Base-by-base conservation (phyloP, 805 yeast species). In the Hanseniaspora jakobsenii region DNA sequence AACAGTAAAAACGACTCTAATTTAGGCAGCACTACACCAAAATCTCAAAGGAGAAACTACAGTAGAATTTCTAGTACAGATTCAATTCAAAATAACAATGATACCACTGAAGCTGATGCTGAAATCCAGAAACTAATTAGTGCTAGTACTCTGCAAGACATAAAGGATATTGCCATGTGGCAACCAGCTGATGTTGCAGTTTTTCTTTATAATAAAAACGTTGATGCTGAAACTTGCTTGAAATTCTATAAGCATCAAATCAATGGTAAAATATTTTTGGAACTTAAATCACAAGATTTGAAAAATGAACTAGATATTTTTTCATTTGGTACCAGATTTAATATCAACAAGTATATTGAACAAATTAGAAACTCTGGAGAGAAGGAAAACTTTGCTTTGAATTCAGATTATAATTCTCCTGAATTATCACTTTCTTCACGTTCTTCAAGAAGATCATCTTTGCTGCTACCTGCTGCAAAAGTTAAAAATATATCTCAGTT, bases 291-390 rank as follows among this genome's bases (percentile, higher is more conserved):
- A 49, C 72, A 84, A 1, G 82, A 82, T 55, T 69, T 91, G 55
- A 91, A 89, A 59, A 34, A 38, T 17, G 99, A 91, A 61, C 66
- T 91, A 47, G 98, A 87, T 47, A 89, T 91, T 42, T 70, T 75
- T 38, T 82, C 94, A 3, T 91, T 91, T 65, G 99, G 99, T 22
- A 87, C 95, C 0, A 72, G 99, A 51, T 91, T 86, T 62, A 95
- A 87, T 59, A 75, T 91, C 37, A 78, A 76, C 61, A 86, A 85
- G 57, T 94, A 84, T 58, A 89, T 91, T 53, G 94, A 84, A 58
- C 72, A 76, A 29, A 64, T 81, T 53, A 57, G 63, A 50, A 60
- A 60, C 4, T 2, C 34, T 3, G 16, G 14, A 6, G 10, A 10
- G 1, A 31, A 13, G 6, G 19, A 23, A 3, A 14, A n/a, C 6